A percentile compares a stretch with the other conserved stretches of the same genome.
These are phyloP conservation scores for Nicotiana rustica DNA, from an alignment of 305 asterid species.

Conservation along the genomic window DNA sequence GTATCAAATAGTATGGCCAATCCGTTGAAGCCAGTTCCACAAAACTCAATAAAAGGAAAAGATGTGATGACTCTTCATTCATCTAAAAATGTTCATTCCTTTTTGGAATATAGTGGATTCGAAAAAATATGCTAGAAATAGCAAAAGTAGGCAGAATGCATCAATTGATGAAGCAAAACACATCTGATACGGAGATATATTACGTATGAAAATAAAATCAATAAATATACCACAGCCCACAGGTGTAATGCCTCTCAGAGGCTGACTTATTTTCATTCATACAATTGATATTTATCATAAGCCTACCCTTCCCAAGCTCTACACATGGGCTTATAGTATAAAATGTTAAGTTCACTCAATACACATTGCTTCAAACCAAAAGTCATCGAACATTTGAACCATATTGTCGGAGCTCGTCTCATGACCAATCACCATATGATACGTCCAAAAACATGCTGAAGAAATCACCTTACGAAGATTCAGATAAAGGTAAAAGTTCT, in stretches of 20 bases:
- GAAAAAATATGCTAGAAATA: too few relatives aligned
- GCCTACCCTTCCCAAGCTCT: neutral
- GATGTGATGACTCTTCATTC: neutral
- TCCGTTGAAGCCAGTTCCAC: neutral
- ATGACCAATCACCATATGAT: too few relatives aligned
- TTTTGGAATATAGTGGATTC: too few relatives aligned
- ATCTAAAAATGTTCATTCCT: neutral
- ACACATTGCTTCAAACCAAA: too few relatives aligned
- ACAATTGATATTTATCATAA: neutral
- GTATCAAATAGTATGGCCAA: neutral
- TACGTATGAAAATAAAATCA: neutral
- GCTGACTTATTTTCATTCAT: neutral
- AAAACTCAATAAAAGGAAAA: neutral
- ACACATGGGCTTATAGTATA: neutral
- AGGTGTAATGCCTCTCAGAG: neutral
- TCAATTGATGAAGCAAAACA: neutral
- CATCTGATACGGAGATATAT: neutral
- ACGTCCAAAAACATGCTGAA: too few relatives aligned
- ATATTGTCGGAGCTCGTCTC: neutral
- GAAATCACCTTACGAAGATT: too few relatives aligned
- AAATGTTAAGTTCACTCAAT: neutral
- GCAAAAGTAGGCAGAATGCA: too few relatives aligned
- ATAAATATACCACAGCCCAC: neutral
- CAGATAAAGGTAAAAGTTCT: too few relatives aligned
- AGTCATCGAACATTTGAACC: neutral